These are phyloP conservation scores for Mortierella sp. DNA, from an alignment of 371 early-diverging fungal species.

Conservation along the genomic window DNA sequence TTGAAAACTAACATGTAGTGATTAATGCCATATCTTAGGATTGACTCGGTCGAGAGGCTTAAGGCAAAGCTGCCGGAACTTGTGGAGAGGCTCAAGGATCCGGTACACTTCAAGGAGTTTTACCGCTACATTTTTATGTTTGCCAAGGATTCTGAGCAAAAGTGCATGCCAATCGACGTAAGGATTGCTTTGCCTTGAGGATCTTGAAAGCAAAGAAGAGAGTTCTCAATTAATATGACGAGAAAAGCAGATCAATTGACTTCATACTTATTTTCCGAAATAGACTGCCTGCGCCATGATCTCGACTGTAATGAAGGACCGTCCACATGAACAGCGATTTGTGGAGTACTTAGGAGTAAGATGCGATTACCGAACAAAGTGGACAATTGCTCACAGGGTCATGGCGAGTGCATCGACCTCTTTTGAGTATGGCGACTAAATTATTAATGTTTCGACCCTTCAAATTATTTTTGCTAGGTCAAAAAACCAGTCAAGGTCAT, in stretches of 20 bases:
- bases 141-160: slow-evolving; percentile 77
- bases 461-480: slow-evolving; percentile 39
- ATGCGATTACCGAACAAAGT: background rate
- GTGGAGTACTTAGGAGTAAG: slow-evolving; percentile 64
- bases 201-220: background rate
- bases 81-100: slow-evolving; percentile 60
- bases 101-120: slow-evolving; percentile 70
- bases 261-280: background rate
- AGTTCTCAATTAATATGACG: background rate
- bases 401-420: background rate
- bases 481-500: slow-evolving; percentile 75
- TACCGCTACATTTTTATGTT: slow-evolving; percentile 78
- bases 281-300: slow-evolving; percentile 72
- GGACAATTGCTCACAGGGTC: background rate
- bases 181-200: background rate
- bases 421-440: background rate
- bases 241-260: background rate
- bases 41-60: slow-evolving; percentile 69
- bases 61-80: slow-evolving; percentile 61
- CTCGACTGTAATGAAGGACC: slow-evolving; percentile 64
- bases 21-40: slow-evolving; percentile 50
- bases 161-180: slow-evolving; percentile 78
- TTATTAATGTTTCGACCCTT: background rate
- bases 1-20: background rate
- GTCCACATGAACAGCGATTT: slow-evolving; percentile 67